Conservation (phyloP, 305 asterid species). For the Fraxinus sp. region DNA sequence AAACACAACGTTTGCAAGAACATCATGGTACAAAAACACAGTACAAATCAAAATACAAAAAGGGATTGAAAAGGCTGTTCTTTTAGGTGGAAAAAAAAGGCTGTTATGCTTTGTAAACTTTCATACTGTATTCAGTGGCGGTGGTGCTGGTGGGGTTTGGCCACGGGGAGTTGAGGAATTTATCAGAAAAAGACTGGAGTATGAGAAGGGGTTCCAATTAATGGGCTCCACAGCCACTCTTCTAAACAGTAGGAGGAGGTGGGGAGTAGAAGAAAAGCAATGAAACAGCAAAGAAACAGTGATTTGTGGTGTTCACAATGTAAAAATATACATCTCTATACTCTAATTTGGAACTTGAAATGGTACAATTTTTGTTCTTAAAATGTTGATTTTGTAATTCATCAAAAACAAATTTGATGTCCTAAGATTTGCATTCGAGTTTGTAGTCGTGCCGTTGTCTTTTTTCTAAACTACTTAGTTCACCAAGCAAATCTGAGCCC, state of each 20-base stretch:
- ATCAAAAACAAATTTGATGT: background rate
- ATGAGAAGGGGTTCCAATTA: slow-evolving; percentile 33
- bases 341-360: background rate
- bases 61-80: background rate
- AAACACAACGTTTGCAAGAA: slow-evolving; percentile 29
- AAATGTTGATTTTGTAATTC: background rate
- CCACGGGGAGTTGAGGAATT: slow-evolving; percentile 44
- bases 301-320: background rate
- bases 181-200: slow-evolving; percentile 53
- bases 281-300: background rate
- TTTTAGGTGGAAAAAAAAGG: background rate
- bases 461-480: background rate
- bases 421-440: background rate
- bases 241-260: slow-evolving; percentile 21
- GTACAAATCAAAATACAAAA: slow-evolving; percentile 4
- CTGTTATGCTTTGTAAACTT: background rate
- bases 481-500: background rate
- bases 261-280: slow-evolving; percentile 56
- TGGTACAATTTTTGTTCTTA: background rate
- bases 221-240: slow-evolving; percentile 45
- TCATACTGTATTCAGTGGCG: slow-evolving; percentile 4
- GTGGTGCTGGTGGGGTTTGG: slow-evolving; percentile 16
- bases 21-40: slow-evolving; percentile 24
- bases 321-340: background rate
- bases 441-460: background rate